These are phyloP conservation scores for Tilletia setariae DNA, from an alignment of 1,284 basidiomycete genomes.

Conservation along the genomic window DNA sequence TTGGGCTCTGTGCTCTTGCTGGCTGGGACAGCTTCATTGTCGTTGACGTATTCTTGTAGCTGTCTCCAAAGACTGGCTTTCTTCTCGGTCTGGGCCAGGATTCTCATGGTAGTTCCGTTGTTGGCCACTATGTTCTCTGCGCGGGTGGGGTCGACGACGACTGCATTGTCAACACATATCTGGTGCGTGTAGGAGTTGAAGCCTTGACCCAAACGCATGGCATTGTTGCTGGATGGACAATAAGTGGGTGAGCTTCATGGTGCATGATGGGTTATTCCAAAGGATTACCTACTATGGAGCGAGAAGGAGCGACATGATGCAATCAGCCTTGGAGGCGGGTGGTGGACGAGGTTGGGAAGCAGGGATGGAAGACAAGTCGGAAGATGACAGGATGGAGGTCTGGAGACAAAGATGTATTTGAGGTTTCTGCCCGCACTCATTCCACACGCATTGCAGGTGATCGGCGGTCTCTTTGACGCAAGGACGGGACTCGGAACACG, in stretches of 20 bases:
- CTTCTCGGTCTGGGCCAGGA: conserved; percentile 3
- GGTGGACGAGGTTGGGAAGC: too few relatives aligned
- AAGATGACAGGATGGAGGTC: too few relatives aligned
- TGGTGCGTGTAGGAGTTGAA: conserved; percentile 15
- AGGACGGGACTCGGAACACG: too few relatives aligned
- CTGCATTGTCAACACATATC: conserved; percentile 16
- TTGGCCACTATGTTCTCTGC: conserved; percentile 8
- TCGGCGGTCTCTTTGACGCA: too few relatives aligned
- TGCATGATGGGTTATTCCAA: background rate
- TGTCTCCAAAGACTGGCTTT: conserved; percentile 17
- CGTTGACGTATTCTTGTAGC: conserved; percentile 12
- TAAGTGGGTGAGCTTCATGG: background rate
- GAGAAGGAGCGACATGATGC: background rate
- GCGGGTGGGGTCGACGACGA: conserved; percentile 8
- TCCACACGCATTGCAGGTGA: too few relatives aligned
- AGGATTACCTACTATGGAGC: background rate
- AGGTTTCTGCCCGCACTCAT: too few relatives aligned
- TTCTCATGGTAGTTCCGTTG: conserved; percentile 10
- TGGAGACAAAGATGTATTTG: too few relatives aligned
- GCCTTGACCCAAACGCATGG: background rate
- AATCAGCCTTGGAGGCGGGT: too few relatives aligned
- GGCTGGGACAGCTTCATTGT: background rate
- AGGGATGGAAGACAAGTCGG: too few relatives aligned
- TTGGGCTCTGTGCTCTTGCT: background rate
- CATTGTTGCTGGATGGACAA: background rate